Percentiles rank a stretch among this genome's conserved stretches.
Evolutionary conservation across 73 alveolate species (phyloP).

Genomic region (Symbiodinium natans): DNA sequence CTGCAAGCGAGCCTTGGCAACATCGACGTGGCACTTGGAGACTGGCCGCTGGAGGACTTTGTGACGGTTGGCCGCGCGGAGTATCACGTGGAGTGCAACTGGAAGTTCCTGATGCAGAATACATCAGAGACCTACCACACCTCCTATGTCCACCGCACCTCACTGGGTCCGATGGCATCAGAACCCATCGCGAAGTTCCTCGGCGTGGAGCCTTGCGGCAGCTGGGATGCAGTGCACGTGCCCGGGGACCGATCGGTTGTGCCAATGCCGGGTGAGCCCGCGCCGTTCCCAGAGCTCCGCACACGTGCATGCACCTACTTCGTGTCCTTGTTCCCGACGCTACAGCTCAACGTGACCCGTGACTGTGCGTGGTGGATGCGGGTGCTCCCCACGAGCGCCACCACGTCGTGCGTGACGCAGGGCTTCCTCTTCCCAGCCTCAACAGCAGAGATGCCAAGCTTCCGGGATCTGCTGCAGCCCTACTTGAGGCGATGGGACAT

Average conservation of each 20-base stretch:
- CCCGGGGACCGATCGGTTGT: too few relatives aligned
- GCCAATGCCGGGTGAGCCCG: too few relatives aligned
- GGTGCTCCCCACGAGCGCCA: too few relatives aligned
- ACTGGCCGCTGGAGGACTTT: background rate
- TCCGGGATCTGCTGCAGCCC: background rate
- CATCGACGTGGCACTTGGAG: background rate
- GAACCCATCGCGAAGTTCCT: background rate
- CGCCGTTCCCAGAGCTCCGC: too few relatives aligned
- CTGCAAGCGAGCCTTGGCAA: background rate
- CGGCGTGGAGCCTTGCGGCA: too few relatives aligned
- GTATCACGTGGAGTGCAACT: background rate
- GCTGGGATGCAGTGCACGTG: too few relatives aligned
- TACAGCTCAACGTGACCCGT: too few relatives aligned
- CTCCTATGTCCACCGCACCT: background rate
- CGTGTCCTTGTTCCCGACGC: too few relatives aligned
- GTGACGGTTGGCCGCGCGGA: background rate
- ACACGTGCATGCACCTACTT: too few relatives aligned
- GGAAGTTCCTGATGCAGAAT: background rate
- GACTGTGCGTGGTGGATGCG: too few relatives aligned
- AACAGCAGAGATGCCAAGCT: background rate
- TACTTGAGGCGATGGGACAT: background rate
- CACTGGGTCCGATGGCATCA: background rate
- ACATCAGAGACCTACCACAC: background rate
- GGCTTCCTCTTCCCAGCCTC: too few relatives aligned
- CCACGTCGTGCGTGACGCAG: too few relatives aligned